Evolutionary conservation across 805 yeast species (phyloP).

Genomic region (Starmerella etchellsii): DNA sequence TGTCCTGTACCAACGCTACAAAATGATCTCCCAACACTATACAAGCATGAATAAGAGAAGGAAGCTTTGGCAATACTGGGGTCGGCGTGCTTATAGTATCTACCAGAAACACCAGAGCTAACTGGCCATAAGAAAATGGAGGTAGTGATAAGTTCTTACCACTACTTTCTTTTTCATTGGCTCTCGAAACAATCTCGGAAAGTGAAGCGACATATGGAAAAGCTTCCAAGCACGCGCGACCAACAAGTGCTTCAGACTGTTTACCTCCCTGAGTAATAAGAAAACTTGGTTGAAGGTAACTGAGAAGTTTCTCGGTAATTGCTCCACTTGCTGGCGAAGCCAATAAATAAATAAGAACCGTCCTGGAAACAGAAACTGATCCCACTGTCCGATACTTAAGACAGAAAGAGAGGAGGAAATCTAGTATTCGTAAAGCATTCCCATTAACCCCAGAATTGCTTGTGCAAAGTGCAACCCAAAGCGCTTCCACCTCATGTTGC

Average conservation of each 20-base stretch:
- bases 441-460: conserved; percentile 40
- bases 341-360: conserved; percentile 59
- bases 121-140: conserved; percentile 73
- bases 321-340: conserved; percentile 41
- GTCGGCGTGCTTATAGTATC: conserved; percentile 62
- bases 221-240: conserved; percentile 22
- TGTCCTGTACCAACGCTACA: conserved; percentile 66
- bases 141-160: conserved; percentile 27
- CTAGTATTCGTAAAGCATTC: conserved; percentile 62
- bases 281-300: conserved; percentile 64
- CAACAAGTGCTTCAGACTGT: conserved; percentile 5
- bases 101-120: conserved; percentile 72
- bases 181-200: conserved; percentile 38
- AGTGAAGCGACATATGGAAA: conserved; percentile 72
- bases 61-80: conserved; percentile 44
- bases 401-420: conserved; percentile 55
- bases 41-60: conserved; percentile 65
- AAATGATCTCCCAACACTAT: conserved; percentile 82
- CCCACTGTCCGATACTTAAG: conserved; percentile 55
- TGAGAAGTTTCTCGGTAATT: conserved; percentile 46
- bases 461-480: conserved; percentile 89
- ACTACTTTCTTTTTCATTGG: conserved; percentile 34
- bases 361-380: conserved; percentile 69
- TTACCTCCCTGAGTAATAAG: conserved; percentile 40
- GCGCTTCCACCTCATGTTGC: conserved; percentile 79